Conservation (phyloP, 305 asterid species). For the Coffea humblotiana region DNA sequence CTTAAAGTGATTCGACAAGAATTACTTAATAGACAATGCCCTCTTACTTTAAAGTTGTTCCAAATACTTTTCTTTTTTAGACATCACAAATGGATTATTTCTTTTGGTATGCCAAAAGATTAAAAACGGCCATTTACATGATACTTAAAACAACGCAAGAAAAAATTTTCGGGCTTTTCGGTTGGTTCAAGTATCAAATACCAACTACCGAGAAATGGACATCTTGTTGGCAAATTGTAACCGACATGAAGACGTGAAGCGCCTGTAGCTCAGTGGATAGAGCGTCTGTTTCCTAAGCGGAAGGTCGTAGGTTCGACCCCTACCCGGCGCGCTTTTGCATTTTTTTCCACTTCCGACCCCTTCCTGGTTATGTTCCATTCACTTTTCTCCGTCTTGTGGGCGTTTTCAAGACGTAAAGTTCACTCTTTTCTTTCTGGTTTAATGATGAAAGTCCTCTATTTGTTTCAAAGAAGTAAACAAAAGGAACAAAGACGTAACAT, state of each 20-base stretch:
- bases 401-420: not conserved
- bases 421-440: not conserved
- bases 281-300: constrained; percentile 99
- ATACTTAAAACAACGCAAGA: not conserved
- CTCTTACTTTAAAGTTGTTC: too few relatives aligned
- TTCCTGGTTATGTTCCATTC: not conserved
- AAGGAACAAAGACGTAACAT: not conserved
- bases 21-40: too few relatives aligned
- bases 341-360: not conserved
- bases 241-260: constrained; percentile 13
- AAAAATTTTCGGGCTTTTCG: too few relatives aligned
- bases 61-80: not conserved
- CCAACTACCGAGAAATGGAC: constrained; percentile 12
- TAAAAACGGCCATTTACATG: not conserved
- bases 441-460: too few relatives aligned
- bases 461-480: not conserved
- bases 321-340: constrained; percentile 57
- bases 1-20: not conserved
- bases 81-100: not conserved
- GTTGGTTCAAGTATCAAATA: too few relatives aligned
- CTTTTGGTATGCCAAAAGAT: constrained; percentile 1
- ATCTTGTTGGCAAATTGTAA: too few relatives aligned
- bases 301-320: constrained; percentile 97
- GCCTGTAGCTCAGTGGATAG: constrained; percentile 99
- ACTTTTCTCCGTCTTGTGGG: not conserved